Evolutionary conservation across 768 basidiomycete species (phyloP), one percentile per base, ranked within the genome.

Genomic region (Auriculariales sp.): DNA sequence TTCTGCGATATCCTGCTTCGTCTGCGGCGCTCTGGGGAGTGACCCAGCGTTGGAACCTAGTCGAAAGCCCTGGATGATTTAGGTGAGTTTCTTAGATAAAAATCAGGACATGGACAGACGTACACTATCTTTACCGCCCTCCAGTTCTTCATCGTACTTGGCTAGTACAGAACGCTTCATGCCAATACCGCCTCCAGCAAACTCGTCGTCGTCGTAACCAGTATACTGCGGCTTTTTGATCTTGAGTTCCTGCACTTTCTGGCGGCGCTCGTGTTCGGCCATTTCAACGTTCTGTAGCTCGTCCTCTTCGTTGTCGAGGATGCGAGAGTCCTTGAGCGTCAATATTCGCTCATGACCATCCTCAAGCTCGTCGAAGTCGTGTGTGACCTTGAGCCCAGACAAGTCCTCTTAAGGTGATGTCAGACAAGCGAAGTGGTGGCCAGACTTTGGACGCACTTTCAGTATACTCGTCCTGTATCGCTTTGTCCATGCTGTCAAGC

Each of bases 251-350:
- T 79, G 69, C 30, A 82, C 81, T 66, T 89, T 83, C 59, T 86
- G 77, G 14, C 74, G 76, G 19, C 77, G 77, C 56, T 93, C 91
- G 47, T 77, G 79, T 61, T 95, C 93, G 0, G 89, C 91, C 75
- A 98, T 78, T 58, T 95, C 90, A 49, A 95, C 72, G 56, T 99
- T 97, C 68, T 95, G 87, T 12, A 99, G 74, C 65, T 94, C 95
- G 64, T 99, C 95, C 83, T 99, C 95, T 75, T 97, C 92, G 53
- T 91, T 85, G 59, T 92, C 93, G 34, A 99, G 80, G 53, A 99
- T 85, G 36, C 91, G 83, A 60, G 82, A 85, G 61, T 97, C 94
- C 77, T 95, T 95, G 62, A 98, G 71, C 3, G 95, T 99, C 58
- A 99, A 81, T 71, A 99, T 90, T 57, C 82, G 81, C 56, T 88